Evolutionary conservation across 1,284 basidiomycete genomes (phyloP), one percentile per base, ranked within the genome.

Genomic region (Rhodotorula sp.): DNA sequence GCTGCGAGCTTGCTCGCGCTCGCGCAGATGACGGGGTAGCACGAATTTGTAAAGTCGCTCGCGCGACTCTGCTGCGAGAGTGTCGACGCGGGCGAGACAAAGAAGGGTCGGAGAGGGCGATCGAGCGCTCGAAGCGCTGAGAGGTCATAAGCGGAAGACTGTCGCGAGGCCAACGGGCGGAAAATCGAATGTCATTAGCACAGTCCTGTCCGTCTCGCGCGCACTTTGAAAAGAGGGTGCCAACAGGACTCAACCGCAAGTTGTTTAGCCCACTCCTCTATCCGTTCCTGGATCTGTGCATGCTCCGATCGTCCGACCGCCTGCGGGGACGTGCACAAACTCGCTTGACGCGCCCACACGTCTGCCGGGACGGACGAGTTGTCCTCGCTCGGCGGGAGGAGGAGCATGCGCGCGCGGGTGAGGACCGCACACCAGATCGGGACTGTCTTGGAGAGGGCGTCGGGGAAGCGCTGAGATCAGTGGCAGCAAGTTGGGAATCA

Each of bases 381-480:
- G 74, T 82, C 59, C 79, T 81, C 60, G 79, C 77, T 24, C 77
- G 70, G 59, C 18, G 65, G 68, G 22, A 89, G 76, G 0, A 71
- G 64, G 24, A 63, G 33, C 67, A 73, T 29, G 12, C 74, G 76
- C 6, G 92, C 91, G 14, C 86, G 84, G 78, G 97, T 98, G 75
- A 98, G 84, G 4, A 95, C 92, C 3, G 91, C 84, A 79, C 95
- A 98, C 95, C 95, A 99, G 59, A 95, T 91, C 0, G 95, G 94
- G 0, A 97, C 85, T 0, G 95, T 98, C 80, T 98, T 98, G 8
- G 91, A 91, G 0, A 98, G 83, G 0, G 95, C 93, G 77, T 99
- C 95, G 0, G 95, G 95, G 74, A 95, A 90, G 22, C 92, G 88
- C 82, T 82, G 72, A 14, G n/a, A 33, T 7, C 29, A 45, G 22